Evolutionary conservation across 352 stramenopile species (phyloP).

Genomic region (Phytopythium boreale): DNA sequence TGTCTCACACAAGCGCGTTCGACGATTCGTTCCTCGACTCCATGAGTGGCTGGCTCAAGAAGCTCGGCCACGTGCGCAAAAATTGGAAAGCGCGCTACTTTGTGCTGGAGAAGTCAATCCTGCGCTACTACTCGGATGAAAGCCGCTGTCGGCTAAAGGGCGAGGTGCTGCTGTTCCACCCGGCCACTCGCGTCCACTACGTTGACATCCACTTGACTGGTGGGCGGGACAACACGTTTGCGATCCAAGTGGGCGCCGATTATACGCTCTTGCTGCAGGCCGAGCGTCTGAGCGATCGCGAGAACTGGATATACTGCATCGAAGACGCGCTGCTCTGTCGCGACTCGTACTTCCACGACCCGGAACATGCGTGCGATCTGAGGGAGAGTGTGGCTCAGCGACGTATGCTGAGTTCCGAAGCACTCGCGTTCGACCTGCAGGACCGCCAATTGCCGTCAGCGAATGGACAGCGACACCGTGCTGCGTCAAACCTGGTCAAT

Average conservation of each 20-base stretch:
- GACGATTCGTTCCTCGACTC: slow-evolving; percentile 71
- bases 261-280: slow-evolving; percentile 68
- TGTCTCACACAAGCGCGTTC: slow-evolving; percentile 31
- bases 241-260: slow-evolving; percentile 51
- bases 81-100: slow-evolving; percentile 82
- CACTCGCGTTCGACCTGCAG: slow-evolving; percentile 29
- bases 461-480: neutral
- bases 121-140: slow-evolving; percentile 66
- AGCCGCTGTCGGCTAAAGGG: slow-evolving; percentile 54
- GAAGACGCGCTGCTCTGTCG: slow-evolving; percentile 72
- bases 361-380: slow-evolving; percentile 36
- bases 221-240: slow-evolving; percentile 56
- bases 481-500: neutral
- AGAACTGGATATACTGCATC: slow-evolving; percentile 82
- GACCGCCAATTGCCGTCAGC: neutral
- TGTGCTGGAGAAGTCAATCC: slow-evolving; percentile 60
- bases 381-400: slow-evolving; percentile 54
- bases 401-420: slow-evolving; percentile 53
- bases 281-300: slow-evolving; percentile 46
- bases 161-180: slow-evolving; percentile 78
- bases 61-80: slow-evolving; percentile 67
- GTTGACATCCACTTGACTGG: slow-evolving; percentile 58
- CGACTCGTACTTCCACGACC: slow-evolving; percentile 58
- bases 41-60: slow-evolving; percentile 67
- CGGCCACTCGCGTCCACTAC: slow-evolving; percentile 60